phyloP scores from a whole-genome alignment of 2,329 filamentous ascomycete genomes.

The Scedosporium boydii region DNA sequence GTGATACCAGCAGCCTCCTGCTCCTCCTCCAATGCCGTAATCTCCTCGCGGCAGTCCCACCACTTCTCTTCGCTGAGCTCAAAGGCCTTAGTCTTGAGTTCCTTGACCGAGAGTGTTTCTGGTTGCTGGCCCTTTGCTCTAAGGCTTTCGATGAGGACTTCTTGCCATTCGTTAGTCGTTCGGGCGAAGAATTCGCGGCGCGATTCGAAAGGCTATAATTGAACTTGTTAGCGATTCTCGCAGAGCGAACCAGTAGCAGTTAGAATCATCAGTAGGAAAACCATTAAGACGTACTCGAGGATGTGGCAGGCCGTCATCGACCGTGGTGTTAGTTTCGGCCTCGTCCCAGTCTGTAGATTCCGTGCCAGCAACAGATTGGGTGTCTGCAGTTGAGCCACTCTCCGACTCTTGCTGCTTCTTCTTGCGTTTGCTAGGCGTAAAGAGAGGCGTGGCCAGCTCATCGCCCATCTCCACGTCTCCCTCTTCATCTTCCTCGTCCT shows the following conservation, averaged over 20 bases:
- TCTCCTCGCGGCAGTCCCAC: constrained; percentile 97
- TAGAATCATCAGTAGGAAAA: not conserved
- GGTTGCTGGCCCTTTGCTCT: constrained; percentile 57
- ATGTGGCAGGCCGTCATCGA: constrained; percentile 69
- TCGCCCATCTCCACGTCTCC: constrained; percentile 41
- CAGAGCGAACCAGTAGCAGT: no score
- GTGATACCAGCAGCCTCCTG: constrained; percentile 92
- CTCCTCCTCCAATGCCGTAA: constrained; percentile 84
- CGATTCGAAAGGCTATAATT: constrained; percentile 69
- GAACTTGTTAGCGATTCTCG: not conserved
- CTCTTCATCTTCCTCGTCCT: constrained; percentile 40
- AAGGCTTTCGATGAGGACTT: constrained; percentile 67
- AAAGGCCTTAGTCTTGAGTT: constrained; percentile 86
- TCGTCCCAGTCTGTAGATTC: constrained; percentile 36
- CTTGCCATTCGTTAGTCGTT: constrained; percentile 85
- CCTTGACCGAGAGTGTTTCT: constrained; percentile 69
- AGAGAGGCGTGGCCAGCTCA: constrained; percentile 29
- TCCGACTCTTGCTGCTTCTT: constrained; percentile 38
- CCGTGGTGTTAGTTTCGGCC: constrained; percentile 29
- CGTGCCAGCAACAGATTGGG: constrained; percentile 16
- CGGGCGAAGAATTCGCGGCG: constrained; percentile 86
- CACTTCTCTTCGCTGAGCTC: constrained; percentile 90
- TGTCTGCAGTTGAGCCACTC: constrained; percentile 22
- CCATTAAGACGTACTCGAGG: constrained; percentile 31
- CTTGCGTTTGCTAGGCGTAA: constrained; percentile 46